Percentiles rank a stretch among this genome's conserved stretches.
Conservation (phyloP, 148 eudicot genomes). For the Polygonum maritimum region DNA sequence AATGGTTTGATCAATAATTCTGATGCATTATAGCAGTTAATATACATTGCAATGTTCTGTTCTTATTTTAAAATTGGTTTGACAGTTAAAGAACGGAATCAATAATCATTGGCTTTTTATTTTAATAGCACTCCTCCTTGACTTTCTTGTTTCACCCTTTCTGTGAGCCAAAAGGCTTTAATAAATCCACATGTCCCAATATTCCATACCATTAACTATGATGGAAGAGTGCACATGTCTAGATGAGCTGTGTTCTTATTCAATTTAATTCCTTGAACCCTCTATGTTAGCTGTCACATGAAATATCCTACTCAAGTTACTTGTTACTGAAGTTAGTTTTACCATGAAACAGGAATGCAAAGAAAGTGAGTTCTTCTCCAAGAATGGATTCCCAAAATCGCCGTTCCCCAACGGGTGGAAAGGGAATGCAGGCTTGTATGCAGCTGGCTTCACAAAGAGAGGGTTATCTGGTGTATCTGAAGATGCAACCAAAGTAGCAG, state of each 20-base stretch:
- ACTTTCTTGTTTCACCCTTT: neutral
- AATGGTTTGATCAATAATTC: neutral
- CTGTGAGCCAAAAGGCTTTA: neutral
- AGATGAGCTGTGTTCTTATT: neutral
- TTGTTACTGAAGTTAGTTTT: neutral
- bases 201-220: neutral
- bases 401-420: slow-evolving; percentile 87
- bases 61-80: neutral
- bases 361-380: slow-evolving; percentile 61
- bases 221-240: neutral
- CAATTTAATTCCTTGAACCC: neutral
- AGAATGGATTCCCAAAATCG: slow-evolving; percentile 71
- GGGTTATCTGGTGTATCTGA: slow-evolving; percentile 71
- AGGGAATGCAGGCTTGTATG: slow-evolving; percentile 69
- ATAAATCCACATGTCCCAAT: neutral
- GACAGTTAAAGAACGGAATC: neutral
- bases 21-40: neutral
- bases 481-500: slow-evolving; percentile 61
- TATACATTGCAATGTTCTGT: neutral
- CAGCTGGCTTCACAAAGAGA: slow-evolving; percentile 84
- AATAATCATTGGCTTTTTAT: neutral
- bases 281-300: neutral
- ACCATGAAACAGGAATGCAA: slow-evolving; percentile 14
- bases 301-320: neutral
- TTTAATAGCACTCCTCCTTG: neutral